Conservation (phyloP, 306 rosid genomes). For the Myrica gale region DNA sequence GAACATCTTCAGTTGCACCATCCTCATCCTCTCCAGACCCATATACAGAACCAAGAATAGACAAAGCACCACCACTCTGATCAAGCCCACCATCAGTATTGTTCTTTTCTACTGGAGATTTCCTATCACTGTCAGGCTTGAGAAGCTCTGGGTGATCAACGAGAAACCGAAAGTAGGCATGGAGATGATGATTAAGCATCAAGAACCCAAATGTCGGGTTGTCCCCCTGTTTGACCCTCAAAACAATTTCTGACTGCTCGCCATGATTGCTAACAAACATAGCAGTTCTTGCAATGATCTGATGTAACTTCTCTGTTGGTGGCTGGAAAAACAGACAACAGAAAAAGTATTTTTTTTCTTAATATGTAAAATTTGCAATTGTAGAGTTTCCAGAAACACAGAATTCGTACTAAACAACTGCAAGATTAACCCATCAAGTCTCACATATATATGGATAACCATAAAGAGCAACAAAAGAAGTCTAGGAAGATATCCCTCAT, state of each 20-base stretch:
- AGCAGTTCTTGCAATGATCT: slow-evolving; percentile 82
- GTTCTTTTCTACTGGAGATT: slow-evolving; percentile 43
- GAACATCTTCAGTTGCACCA: slow-evolving; percentile 42
- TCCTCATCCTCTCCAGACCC: slow-evolving; percentile 86
- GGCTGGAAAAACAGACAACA: slow-evolving; percentile 59
- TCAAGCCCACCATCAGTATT: slow-evolving; percentile 34
- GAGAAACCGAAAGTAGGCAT: slow-evolving; percentile 76
- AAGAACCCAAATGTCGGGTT: slow-evolving; percentile 86
- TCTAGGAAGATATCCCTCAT: slow-evolving; percentile 52
- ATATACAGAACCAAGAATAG: slow-evolving; percentile 83
- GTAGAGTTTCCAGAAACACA: slow-evolving; percentile 25
- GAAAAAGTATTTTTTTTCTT: slow-evolving; percentile 25
- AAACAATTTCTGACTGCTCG: slow-evolving; percentile 77
- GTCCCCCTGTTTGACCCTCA: slow-evolving; percentile 93
- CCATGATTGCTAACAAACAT: slow-evolving; percentile 71
- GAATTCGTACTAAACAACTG: slow-evolving; percentile 39
- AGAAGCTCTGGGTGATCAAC: slow-evolving; percentile 72
- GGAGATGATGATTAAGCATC: slow-evolving; percentile 81
- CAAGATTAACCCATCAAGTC: slow-evolving; percentile 36
- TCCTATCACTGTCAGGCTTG: slow-evolving; percentile 40
- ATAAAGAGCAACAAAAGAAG: slow-evolving; percentile 66
- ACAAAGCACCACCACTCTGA: slow-evolving; percentile 74
- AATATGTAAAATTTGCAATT: slow-evolving; percentile 26
- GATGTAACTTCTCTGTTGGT: slow-evolving; percentile 78
- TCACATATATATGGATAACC: slow-evolving; percentile 49